Evolutionary conservation across 2,329 filamentous ascomycete genomes (phyloP).

Genomic region (Fusarium musae): DNA sequence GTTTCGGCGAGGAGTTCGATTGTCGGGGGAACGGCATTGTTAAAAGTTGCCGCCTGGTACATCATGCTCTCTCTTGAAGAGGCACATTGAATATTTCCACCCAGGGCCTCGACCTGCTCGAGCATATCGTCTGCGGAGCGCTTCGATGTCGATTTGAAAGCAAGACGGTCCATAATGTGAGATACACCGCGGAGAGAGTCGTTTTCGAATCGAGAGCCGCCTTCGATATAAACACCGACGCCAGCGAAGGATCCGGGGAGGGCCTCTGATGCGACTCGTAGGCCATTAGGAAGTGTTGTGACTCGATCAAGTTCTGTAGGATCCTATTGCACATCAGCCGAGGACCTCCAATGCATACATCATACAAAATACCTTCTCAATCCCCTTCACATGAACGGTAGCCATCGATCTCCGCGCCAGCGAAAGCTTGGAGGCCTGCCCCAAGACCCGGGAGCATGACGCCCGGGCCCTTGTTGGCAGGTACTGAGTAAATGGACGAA

Average conservation of each 20-base stretch:
- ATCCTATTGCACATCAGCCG: constrained; percentile 61
- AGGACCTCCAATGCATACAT: fast-evolving
- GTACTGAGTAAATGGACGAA: constrained; percentile 51
- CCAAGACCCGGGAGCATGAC: constrained; percentile 40
- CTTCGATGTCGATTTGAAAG: constrained; percentile 87
- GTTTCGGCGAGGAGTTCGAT: constrained; percentile 91
- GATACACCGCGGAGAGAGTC: constrained; percentile 86
- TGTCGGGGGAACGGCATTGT: constrained; percentile 85
- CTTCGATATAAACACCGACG: constrained; percentile 95
- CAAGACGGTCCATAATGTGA: constrained; percentile 94
- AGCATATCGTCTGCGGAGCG: constrained; percentile 85
- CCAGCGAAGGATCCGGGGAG: constrained; percentile 94
- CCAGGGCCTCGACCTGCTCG: constrained; percentile 85
- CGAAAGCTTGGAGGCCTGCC: constrained; percentile 36
- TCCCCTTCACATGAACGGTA: constrained; percentile 50
- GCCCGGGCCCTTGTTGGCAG: constrained; percentile 45
- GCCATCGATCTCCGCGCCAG: constrained; percentile 46
- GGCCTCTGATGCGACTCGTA: constrained; percentile 94
- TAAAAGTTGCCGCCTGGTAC: constrained; percentile 99
- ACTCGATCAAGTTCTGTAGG: constrained; percentile 88
- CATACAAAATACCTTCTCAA: constrained; percentile 47
- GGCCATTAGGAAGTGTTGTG: constrained; percentile 89
- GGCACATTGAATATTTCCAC: constrained; percentile 96
- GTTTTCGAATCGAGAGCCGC: constrained; percentile 93
- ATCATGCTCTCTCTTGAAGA: constrained; percentile 96